Percentiles rank a stretch among this genome's conserved stretches.
These are phyloP conservation scores for Pseudoperonospora humuli DNA, from an alignment of 352 stramenopile genomes.

Conservation along the genomic window DNA sequence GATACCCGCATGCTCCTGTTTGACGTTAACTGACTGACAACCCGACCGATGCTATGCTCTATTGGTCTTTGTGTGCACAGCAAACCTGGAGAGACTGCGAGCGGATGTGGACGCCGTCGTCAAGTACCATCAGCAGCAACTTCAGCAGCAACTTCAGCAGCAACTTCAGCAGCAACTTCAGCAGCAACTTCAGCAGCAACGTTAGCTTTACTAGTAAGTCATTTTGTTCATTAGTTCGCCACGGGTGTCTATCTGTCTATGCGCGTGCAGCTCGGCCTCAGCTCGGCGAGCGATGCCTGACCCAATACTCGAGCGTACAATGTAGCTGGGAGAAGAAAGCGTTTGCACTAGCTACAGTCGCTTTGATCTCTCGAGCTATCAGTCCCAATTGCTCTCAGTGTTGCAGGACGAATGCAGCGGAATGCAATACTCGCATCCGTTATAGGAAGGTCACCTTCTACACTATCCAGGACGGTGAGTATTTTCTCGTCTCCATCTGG, in stretches of 20 bases:
- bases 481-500: too few relatives aligned
- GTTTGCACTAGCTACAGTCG: too few relatives aligned
- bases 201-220: conserved; percentile 10
- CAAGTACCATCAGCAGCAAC: conserved; percentile 36
- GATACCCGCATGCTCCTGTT: not conserved
- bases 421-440: too few relatives aligned
- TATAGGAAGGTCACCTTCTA: too few relatives aligned
- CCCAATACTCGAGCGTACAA: too few relatives aligned
- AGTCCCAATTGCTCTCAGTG: too few relatives aligned
- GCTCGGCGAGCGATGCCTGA: not conserved
- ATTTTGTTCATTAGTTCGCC: conserved; percentile 16
- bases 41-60: conserved; percentile 2
- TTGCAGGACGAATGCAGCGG: too few relatives aligned
- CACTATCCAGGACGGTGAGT: too few relatives aligned
- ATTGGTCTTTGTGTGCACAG: conserved; percentile 12
- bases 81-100: conserved; percentile 31
- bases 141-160: conserved; percentile 18
- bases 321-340: too few relatives aligned
- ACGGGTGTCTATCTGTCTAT: not conserved
- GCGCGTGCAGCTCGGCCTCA: too few relatives aligned
- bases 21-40: not conserved
- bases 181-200: conserved; percentile 19
- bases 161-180: conserved; percentile 20
- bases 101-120: conserved; percentile 37
- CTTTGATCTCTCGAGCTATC: too few relatives aligned